A percentile compares a stretch with the other conserved stretches of the same genome.
Evolutionary conservation across 192 early-diverging fungal genomes (phyloP).

Genomic region (Entomortierella chlamydospora): DNA sequence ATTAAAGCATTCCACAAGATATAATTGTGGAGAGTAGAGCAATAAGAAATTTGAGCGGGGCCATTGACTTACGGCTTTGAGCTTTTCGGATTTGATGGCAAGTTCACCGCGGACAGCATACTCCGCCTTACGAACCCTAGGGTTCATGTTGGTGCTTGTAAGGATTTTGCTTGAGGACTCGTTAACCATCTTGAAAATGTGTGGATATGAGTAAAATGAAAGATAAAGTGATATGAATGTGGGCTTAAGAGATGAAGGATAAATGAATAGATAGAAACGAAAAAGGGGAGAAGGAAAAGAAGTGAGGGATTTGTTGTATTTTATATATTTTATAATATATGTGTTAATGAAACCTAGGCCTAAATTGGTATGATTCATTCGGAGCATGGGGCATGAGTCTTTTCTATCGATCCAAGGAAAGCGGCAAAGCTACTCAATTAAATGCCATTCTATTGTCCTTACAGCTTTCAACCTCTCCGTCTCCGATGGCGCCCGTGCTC

Average conservation of each 20-base stretch:
- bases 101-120: constrained; percentile 97
- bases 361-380: not conserved
- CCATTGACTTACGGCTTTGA: constrained; percentile 63
- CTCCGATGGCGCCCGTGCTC: too few relatives aligned
- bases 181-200: not conserved
- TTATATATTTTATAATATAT: not conserved
- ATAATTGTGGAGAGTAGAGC: too few relatives aligned
- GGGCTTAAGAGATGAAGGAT: not conserved
- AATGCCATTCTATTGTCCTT: too few relatives aligned
- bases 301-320: too few relatives aligned
- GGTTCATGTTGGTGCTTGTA: constrained; percentile 77
- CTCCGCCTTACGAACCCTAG: constrained; percentile 78
- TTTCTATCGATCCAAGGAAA: too few relatives aligned
- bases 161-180: constrained; percentile 64
- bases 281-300: too few relatives aligned
- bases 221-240: not conserved
- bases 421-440: too few relatives aligned
- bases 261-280: not conserved
- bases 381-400: too few relatives aligned
- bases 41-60: too few relatives aligned
- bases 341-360: not conserved
- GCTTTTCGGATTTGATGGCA: constrained; percentile 91
- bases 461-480: too few relatives aligned
- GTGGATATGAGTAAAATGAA: not conserved
- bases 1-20: not conserved